Base-by-base conservation (phyloP, 2,329 filamentous ascomycete species). In the Metarhizium album region DNA sequence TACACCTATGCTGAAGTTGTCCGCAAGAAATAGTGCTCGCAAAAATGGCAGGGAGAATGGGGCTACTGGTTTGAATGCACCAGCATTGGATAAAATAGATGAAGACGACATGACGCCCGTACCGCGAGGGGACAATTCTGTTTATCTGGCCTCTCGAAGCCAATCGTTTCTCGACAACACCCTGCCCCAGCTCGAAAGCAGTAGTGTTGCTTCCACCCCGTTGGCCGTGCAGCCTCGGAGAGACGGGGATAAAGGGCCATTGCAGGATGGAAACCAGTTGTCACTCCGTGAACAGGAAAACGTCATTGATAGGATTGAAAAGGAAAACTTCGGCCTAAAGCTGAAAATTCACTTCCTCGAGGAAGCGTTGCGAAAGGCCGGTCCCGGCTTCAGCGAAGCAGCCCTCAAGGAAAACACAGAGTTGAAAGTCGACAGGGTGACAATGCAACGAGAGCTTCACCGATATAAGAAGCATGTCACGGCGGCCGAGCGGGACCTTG, bases 271-370 rank as follows among this genome's bases (percentile, higher is more conserved):
- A 20, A 95, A 96, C 60, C 85, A 94, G 63, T 77, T 96, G 59
- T 95, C 93, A 1, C 70, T 98, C 52, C 84, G 90, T 54, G 93
- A 98, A 64, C 93, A 98, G 67, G 93, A 97, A 68, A 90, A 89
- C 59, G 86, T 93, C 58, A 91, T 98, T 59, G 88, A 96, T 70
- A 87, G 87, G 63, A 91, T 98, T 60, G 90, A 96, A 64, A 98
- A 98, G 72, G 93, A 97, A 64, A 98, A 98, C 64, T 98, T 97
- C 64, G 89, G 89, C 23, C 75, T 98, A 49, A 97, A 97, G 68
- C 78, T 97, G 59, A 96, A 95, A 68, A 95, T 97, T 49, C 90
- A 97, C 67, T 98, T 95, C 65, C 77, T 98, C 51, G 90, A 98
- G 66, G 89, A 97, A 59, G 87, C 88, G 14, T 71, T 98, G 47